phyloP scores from a whole-genome alignment of 441 rosid genomes.

The Capsella rubella region DNA sequence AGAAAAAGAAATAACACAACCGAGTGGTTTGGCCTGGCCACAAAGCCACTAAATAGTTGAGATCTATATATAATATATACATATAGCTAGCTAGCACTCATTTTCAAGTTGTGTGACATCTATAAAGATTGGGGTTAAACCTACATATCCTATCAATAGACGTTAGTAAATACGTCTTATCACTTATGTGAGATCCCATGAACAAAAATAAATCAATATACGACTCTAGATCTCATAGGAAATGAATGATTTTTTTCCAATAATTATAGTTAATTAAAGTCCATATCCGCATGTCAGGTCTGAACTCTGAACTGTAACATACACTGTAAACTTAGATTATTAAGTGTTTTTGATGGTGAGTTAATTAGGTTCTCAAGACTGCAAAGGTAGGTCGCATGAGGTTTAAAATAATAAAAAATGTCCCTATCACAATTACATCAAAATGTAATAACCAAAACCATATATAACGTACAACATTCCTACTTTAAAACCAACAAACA shows the following conservation, averaged over 20 bases:
- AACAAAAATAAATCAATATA: not conserved
- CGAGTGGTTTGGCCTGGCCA: no score
- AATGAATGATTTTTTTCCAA: not conserved
- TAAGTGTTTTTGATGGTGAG: not conserved
- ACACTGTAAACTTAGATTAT: not conserved
- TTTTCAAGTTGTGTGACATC: conserved; percentile 30
- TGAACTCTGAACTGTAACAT: not conserved
- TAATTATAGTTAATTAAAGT: not conserved
- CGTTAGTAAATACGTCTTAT: not conserved
- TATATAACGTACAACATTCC: conserved; percentile 1
- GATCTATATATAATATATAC: not conserved
- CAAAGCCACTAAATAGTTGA: conserved; percentile 21
- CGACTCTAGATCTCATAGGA: not conserved
- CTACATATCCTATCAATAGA: conserved; percentile 27
- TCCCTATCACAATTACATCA: not conserved
- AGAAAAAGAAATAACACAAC: no score
- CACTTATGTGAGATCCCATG: not conserved
- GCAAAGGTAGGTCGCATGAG: not conserved
- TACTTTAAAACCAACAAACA: conserved; percentile 31
- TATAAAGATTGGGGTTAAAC: not conserved
- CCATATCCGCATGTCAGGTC: no score
- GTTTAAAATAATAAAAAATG: not conserved
- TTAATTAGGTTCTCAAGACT: conserved; percentile 8
- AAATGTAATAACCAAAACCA: conserved; percentile 3
- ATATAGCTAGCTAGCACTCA: not conserved